These are phyloP conservation scores for Phlebiopsis flavidoalba DNA, from an alignment of 768 basidiomycete genomes.

Conservation along the genomic window DNA sequence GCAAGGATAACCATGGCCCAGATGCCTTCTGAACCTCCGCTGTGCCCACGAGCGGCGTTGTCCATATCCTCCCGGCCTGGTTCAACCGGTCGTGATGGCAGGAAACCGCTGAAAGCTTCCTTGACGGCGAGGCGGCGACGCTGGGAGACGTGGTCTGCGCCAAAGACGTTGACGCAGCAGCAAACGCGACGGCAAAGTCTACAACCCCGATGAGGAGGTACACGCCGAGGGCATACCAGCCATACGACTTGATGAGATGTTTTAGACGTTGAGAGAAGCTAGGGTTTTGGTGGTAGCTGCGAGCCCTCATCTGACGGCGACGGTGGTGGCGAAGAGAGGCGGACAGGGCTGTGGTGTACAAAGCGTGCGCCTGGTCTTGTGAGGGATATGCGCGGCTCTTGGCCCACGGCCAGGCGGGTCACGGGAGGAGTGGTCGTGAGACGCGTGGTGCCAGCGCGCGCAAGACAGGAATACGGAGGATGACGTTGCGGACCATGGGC, in stretches of 20 bases:
- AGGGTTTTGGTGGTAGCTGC: conserved; percentile 39
- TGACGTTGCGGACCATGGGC: conserved; percentile 26
- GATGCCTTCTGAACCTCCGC: conserved; percentile 61
- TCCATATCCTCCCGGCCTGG: conserved; percentile 66
- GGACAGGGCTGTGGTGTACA: conserved; percentile 45
- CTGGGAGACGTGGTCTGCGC: conserved; percentile 83
- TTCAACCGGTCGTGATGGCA: conserved; percentile 54
- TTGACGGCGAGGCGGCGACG: conserved; percentile 52
- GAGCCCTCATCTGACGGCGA: conserved; percentile 21
- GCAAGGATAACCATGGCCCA: conserved; percentile 93
- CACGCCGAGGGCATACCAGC: conserved; percentile 93
- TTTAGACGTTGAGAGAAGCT: conserved; percentile 69
- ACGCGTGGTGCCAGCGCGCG: conserved; percentile 40
- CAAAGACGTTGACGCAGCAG: conserved; percentile 79
- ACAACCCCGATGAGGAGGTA: conserved; percentile 69
- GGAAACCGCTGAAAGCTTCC: conserved; percentile 35
- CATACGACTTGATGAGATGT: conserved; percentile 85
- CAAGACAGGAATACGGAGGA: conserved; percentile 43
- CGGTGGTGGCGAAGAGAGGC: conserved; percentile 38
- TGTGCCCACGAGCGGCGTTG: conserved; percentile 23
- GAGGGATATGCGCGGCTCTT: conserved; percentile 25
- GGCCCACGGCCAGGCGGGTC: conserved; percentile 30
- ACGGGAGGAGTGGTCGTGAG: conserved; percentile 43
- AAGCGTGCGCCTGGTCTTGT: conserved; percentile 34
- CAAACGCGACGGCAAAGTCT: conserved; percentile 85